Evolutionary conservation across 2,329 filamentous ascomycete genomes (phyloP).

Genomic region (Colletotrichum zoysiae): DNA sequence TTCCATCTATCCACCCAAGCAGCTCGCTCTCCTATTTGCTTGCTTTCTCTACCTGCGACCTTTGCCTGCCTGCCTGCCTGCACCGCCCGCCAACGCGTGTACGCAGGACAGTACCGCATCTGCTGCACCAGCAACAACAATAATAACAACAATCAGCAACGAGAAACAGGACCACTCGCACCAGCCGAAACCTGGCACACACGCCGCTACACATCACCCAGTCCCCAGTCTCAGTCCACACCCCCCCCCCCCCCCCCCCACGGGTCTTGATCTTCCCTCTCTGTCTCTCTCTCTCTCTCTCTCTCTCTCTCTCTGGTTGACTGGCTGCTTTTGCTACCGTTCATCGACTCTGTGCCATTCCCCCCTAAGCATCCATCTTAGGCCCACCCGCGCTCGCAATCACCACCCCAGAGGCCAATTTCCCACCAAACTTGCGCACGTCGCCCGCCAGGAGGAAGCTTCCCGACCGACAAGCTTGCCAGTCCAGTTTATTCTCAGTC

Average conservation of each 20-base stretch:
- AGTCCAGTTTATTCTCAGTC: slow-evolving; percentile 37
- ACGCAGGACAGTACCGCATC: not conserved
- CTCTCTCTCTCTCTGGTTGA: no score
- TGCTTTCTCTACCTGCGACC: not conserved
- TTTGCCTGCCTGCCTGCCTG: slow-evolving; percentile 1
- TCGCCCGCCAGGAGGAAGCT: slow-evolving; percentile 36
- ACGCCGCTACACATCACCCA: slow-evolving; percentile 10
- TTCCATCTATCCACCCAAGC: not conserved
- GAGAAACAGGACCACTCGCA: slow-evolving; percentile 20
- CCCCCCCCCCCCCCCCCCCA: not conserved
- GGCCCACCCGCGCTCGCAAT: slow-evolving; percentile 41
- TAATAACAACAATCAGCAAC: slow-evolving; percentile 20
- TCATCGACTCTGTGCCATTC: slow-evolving; percentile 14
- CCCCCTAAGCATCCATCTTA: slow-evolving; percentile 20
- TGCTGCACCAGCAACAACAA: slow-evolving; percentile 15
- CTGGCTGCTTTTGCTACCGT: slow-evolving; percentile 12
- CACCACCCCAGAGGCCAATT: slow-evolving; percentile 40
- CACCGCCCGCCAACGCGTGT: slow-evolving; percentile 8
- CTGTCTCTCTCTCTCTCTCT: not conserved
- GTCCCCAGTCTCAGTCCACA: not conserved
- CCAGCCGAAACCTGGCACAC: slow-evolving; percentile 5
- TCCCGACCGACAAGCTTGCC: slow-evolving; percentile 23
- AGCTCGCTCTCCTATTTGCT: slow-evolving; percentile 10
- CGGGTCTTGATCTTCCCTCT: not conserved
- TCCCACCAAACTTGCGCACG: slow-evolving; percentile 38